Evolutionary conservation across 192 early-diverging fungal species (phyloP).

Genomic region (Kappamyces sp.): DNA sequence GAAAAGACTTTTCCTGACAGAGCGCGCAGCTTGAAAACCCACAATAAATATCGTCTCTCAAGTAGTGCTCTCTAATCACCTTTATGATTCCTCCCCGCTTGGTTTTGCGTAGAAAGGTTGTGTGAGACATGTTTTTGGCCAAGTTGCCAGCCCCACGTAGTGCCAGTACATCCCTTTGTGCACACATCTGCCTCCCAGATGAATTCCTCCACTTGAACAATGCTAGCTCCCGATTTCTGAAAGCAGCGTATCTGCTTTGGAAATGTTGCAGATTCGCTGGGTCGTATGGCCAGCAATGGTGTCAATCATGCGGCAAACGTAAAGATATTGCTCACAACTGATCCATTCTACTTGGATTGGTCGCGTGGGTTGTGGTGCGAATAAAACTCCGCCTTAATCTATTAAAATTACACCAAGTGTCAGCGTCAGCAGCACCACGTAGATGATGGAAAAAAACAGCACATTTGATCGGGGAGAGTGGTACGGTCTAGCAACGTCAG

Average conservation of each 20-base stretch:
- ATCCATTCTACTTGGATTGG: neutral
- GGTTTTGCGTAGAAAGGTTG: constrained; percentile 58
- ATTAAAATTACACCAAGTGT: no score
- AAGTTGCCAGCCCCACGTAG: neutral
- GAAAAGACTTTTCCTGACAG: constrained; percentile 3
- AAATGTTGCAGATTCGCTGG: neutral
- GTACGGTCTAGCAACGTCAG: constrained; percentile 3
- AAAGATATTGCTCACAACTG: neutral
- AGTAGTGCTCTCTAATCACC: constrained; percentile 93
- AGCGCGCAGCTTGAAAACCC: constrained; percentile 51
- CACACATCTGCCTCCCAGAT: neutral
- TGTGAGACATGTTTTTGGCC: neutral
- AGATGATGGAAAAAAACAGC: constrained; percentile 10
- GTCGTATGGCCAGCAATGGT: neutral
- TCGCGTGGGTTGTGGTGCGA: neutral
- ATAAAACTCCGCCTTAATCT: neutral
- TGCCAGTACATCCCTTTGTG: neutral
- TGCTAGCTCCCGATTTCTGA: neutral
- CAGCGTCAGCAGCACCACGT: constrained; percentile 9
- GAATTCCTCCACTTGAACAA: neutral
- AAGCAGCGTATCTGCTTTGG: neutral
- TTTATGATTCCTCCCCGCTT: constrained; percentile 87
- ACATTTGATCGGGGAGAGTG: neutral
- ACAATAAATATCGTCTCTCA: constrained; percentile 93
- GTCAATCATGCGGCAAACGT: neutral